A percentile compares a stretch with the other conserved stretches of the same genome.
Evolutionary conservation across 2,329 filamentous ascomycete genomes (phyloP).

Genomic region (Scytalidium sp.): DNA sequence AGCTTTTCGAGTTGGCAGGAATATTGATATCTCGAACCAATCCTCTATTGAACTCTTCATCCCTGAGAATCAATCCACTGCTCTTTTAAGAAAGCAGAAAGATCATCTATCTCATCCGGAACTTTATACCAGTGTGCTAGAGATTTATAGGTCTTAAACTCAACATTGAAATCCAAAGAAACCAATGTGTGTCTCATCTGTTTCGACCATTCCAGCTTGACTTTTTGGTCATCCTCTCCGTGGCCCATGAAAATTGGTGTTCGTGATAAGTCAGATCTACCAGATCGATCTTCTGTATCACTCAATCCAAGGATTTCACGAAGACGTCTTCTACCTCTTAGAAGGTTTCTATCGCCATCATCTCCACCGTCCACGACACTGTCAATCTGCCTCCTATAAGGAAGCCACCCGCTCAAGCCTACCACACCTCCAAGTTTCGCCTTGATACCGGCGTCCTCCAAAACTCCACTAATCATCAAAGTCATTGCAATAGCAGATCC

Average conservation of each 20-base stretch:
- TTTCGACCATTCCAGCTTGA: conserved; percentile 17
- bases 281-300: conserved; percentile 1
- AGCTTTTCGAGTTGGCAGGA: no score
- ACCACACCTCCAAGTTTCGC: conserved; percentile 11
- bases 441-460: conserved; percentile 1
- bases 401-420: conserved; percentile 24
- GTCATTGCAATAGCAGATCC: conserved; percentile 19
- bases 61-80: neutral
- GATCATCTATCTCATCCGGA: neutral
- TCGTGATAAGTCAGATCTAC: neutral
- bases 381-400: conserved; percentile 14
- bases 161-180: neutral
- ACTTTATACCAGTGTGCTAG: neutral
- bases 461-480: conserved; percentile 14
- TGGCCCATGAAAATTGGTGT: conserved; percentile 10
- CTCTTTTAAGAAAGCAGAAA: neutral
- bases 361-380: neutral
- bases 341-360: neutral
- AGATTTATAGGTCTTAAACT: neutral
- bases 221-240: conserved; percentile 19
- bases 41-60: neutral
- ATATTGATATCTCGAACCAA: no score
- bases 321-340: neutral
- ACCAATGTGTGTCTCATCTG: conserved; percentile 8
- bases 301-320: neutral